Base-by-base conservation (phyloP, 345 rosid genomes). In the Reutealis trisperma region DNA sequence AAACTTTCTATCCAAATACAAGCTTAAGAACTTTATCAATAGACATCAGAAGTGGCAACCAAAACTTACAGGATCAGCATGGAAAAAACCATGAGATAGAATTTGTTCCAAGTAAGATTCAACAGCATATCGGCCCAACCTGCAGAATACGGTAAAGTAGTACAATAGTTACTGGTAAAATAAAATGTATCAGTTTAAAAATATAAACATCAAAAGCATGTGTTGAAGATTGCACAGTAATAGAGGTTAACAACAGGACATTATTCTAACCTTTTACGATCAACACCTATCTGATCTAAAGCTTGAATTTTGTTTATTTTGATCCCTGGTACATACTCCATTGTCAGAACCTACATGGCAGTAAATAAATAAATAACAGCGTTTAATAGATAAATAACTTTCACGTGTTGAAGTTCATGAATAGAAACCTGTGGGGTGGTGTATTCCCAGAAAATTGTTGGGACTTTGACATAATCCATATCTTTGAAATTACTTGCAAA, bases 301-400 rank as follows among this genome's bases (percentile, higher is more conserved):
- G 97, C 97, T 84, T 91, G 84, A 83, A 87, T 91, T 77, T 88
- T 96, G 87, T 93, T 93, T 79, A 96, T 96, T 87, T 96, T 96
- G 77, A 96, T 96, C 77, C 99, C 99, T 9, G 99, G 99, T 76
- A 96, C 99, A 85, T 96, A 93, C 86, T 96, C 99, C 99, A 96
- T 96, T 65, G 98, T 91, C 85, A 96, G 83, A 82, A 93, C 81
- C 99, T 96, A 73, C 80, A 89, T 27, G 64, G n/a, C 25, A 58
- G 77, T 16, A 66, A 55, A 78, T 52, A 77, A 67, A 57, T 5
- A 64, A 47, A 2, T 6, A 18, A 77, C 27, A 67, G 10, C 7
- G 2, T 21, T 68, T 51, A 62, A 73, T 22, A 37, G 72, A 32
- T 60, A 47, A 57, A 10, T 62, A 61, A 32, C n/a, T 19, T 55